Evolutionary conservation across 1,284 basidiomycete species (phyloP).

Genomic region (Porphyrellus sp.): DNA sequence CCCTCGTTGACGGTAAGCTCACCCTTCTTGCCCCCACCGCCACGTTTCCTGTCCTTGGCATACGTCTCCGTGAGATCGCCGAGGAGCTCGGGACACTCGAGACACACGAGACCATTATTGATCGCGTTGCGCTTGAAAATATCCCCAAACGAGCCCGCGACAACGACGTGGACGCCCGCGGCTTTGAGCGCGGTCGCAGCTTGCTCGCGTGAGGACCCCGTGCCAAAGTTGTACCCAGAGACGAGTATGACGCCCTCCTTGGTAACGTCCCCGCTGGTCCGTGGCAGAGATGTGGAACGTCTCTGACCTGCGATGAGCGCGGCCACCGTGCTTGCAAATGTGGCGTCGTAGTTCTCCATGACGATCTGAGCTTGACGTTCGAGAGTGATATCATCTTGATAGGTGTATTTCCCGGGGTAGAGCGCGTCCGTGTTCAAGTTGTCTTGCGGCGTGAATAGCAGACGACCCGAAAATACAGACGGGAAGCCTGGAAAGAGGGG

Average conservation of each 20-base stretch:
- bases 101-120: slow-evolving; percentile 96
- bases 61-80: slow-evolving; percentile 77
- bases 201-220: slow-evolving; percentile 97
- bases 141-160: slow-evolving; percentile 97
- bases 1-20: slow-evolving; percentile 80
- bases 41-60: slow-evolving; percentile 70
- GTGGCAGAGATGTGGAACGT: slow-evolving; percentile 11
- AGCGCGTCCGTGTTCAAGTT: slow-evolving; percentile 98
- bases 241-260: slow-evolving; percentile 76
- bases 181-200: slow-evolving; percentile 96
- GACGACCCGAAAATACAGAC: slow-evolving; percentile 72
- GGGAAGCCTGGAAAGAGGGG: slow-evolving; percentile 82
- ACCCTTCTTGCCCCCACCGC: slow-evolving; percentile 72
- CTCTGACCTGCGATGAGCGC: slow-evolving; percentile 44
- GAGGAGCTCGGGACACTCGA: slow-evolving; percentile 90
- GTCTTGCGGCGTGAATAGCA: slow-evolving; percentile 94
- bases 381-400: slow-evolving; percentile 98
- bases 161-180: slow-evolving; percentile 88
- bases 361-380: slow-evolving; percentile 95
- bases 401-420: slow-evolving; percentile 99
- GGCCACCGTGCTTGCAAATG: slow-evolving; percentile 76
- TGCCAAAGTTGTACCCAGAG: slow-evolving; percentile 98
- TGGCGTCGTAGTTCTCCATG: slow-evolving; percentile 97
- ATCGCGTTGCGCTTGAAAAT: slow-evolving; percentile 99
- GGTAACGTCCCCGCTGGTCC: slow-evolving; percentile 24